Percentiles rank a stretch among this genome's conserved stretches.
These are phyloP conservation scores for Epichloe festucae DNA, from an alignment of 2,329 filamentous ascomycete genomes.

Conservation along the genomic window DNA sequence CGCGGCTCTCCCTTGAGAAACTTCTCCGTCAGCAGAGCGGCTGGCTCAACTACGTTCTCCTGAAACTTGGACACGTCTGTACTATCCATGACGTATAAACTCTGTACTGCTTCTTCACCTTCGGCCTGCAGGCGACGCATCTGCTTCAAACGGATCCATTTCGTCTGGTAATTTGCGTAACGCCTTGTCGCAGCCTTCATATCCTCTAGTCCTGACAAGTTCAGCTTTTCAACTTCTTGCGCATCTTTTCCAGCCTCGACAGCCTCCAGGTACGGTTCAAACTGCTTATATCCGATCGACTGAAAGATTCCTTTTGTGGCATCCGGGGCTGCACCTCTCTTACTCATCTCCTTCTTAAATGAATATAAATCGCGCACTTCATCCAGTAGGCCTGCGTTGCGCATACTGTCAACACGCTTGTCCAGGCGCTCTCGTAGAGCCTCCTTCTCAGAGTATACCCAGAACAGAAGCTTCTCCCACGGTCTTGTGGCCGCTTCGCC, in stretches of 20 bases:
- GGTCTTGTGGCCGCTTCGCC: constrained; percentile 12
- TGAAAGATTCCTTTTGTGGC: constrained; percentile 82
- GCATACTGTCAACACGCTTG: constrained; percentile 71
- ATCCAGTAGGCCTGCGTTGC: constrained; percentile 38
- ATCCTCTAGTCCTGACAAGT: constrained; percentile 49
- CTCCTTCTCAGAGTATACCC: constrained; percentile 67
- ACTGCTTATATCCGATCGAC: constrained; percentile 91
- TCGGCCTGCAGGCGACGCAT: constrained; percentile 52
- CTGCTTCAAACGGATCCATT: constrained; percentile 79
- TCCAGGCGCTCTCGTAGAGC: constrained; percentile 59
- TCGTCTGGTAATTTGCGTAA: constrained; percentile 73
- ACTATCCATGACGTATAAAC: constrained; percentile 70
- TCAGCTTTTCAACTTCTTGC: constrained; percentile 40
- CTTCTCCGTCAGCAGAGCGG: constrained; percentile 42
- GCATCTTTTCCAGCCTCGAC: constrained; percentile 16
- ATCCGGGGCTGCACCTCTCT: constrained; percentile 46
- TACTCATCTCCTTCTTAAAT: constrained; percentile 22
- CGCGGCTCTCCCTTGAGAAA: constrained; percentile 50
- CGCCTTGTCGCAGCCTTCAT: constrained; percentile 76
- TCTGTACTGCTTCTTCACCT: constrained; percentile 34
- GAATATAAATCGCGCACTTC: constrained; percentile 35
- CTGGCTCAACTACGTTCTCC: constrained; percentile 50
- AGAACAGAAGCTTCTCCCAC: constrained; percentile 60
- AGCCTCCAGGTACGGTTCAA: constrained; percentile 56
- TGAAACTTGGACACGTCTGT: constrained; percentile 53